Evolutionary conservation across 306 rosid species (phyloP).

Genomic region (Hylodesmum podocarpum): DNA sequence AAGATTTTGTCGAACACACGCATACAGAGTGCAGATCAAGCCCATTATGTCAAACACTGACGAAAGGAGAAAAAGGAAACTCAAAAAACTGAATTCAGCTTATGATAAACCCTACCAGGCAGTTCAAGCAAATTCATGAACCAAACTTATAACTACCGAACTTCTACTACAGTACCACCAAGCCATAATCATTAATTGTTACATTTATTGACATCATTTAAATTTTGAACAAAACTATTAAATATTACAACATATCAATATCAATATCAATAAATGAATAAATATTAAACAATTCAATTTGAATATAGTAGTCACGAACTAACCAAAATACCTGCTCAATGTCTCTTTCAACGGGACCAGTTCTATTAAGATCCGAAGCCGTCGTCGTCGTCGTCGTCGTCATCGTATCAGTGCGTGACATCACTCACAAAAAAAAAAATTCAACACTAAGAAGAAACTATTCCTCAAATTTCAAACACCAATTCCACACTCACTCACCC

Average conservation of each 20-base stretch:
- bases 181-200: not conserved
- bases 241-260: too few species aligned
- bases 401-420: conserved; percentile 64
- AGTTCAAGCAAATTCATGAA: conserved; percentile 8
- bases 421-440: conserved; percentile 33
- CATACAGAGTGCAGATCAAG: not conserved
- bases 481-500: conserved; percentile 41
- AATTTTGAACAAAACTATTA: not conserved
- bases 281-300: not conserved
- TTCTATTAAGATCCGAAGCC: conserved; percentile 88
- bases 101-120: not conserved
- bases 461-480: conserved; percentile 48
- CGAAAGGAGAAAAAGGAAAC: not conserved
- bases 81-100: not conserved
- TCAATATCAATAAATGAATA: conserved; percentile 19
- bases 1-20: not conserved
- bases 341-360: conserved; percentile 89
- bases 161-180: not conserved
- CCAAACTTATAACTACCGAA: not conserved
- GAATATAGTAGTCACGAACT: conserved; percentile 11
- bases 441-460: conserved; percentile 33
- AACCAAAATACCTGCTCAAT: conserved; percentile 75
- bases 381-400: too few species aligned
- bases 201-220: not conserved
- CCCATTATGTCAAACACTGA: not conserved